Base-by-base conservation (phyloP, 2,329 filamentous ascomycete species). In the Decorospora gaudefroyi region DNA sequence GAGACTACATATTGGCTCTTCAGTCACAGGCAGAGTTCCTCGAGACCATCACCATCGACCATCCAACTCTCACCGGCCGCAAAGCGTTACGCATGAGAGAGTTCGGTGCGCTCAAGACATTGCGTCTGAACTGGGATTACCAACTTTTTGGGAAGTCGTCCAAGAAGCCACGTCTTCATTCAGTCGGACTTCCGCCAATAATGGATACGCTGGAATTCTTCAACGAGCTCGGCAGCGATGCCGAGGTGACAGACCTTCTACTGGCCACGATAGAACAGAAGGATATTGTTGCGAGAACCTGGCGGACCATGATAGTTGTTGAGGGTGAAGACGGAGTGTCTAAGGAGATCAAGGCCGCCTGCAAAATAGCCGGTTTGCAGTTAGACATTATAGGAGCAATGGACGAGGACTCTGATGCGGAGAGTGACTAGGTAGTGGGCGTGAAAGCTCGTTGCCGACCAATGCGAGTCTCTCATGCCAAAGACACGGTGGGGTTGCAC, bases 361-460 rank as follows among this genome's bases (percentile, higher is more conserved):
- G 62, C 25, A 59, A 58, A 16, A 29, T 33, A 4, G 51, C 53
- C 2, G 53, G 51, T 1, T 15, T 65, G 35, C 47, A 55, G 17
- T 38, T 66, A 27, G 55, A 64, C 16, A 53, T 66, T 80, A 88
- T 59, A 85, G 83, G 10, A 83, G 59, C 52, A 1, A 39, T 59
- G 46, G 55, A 59, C 9, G 42, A 49, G 11, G 42, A 47, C 3
- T 33, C 21, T 10, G 25, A 37, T 4, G 16, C 15, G 9, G 43
- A 42, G 2, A 23, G 18, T 3, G 29, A 42, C 5, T 25, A 36
- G 1, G 36, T 36, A 11, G 15, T 22, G 10, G 17, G 37, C 6
- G 28, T 12, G 1, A 29, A 29, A 4, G 10, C 19, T 4, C n/a
- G n/a, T n/a, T n/a, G n/a, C n/a, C n/a, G n/a, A n/a, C n/a, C n/a